Percentiles rank a stretch among this genome's conserved stretches.
Conservation (phyloP, 164 flowering plant genomes). For the Cinnamomum micranthum region DNA sequence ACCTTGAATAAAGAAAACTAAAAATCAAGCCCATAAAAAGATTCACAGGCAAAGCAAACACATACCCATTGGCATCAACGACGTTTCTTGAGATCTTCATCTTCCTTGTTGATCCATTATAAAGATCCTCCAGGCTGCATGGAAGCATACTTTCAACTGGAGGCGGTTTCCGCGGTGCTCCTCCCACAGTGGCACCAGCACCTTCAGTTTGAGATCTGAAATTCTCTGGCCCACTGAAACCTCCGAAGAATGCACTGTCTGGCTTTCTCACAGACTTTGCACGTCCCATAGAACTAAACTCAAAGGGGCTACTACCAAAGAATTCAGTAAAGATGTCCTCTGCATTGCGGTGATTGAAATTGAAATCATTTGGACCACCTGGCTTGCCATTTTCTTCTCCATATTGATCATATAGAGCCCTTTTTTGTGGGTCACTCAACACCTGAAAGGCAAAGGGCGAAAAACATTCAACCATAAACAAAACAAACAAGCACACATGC, state of each 20-base stretch:
- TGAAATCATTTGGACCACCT: slow-evolving; percentile 18
- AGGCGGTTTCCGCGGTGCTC: slow-evolving; percentile 33
- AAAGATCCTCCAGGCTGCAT: slow-evolving; percentile 59
- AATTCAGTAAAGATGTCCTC: slow-evolving; percentile 58
- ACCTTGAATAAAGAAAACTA: too few species aligned
- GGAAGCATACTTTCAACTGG: slow-evolving; percentile 49
- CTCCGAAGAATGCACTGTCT: slow-evolving; percentile 25
- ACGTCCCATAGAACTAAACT: slow-evolving; percentile 24
- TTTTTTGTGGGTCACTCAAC: slow-evolving; percentile 54
- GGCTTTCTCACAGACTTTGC: slow-evolving; percentile 28
- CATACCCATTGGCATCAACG: slow-evolving; percentile 27
- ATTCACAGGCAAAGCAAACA: background rate
- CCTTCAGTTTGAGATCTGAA: slow-evolving; percentile 24
- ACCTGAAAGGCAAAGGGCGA: slow-evolving; percentile 28
- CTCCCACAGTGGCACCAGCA: slow-evolving; percentile 2
- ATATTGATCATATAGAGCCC: slow-evolving; percentile 55
- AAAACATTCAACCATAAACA: too few species aligned
- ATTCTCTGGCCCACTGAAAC: slow-evolving; percentile 21
- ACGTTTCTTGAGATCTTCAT: slow-evolving; percentile 57
- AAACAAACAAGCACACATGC: too few species aligned
- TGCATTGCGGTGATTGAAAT: slow-evolving; percentile 51
- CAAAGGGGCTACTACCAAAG: slow-evolving; percentile 53
- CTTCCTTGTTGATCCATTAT: slow-evolving; percentile 56
- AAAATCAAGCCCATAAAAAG: background rate
- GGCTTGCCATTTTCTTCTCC: slow-evolving; percentile 41